phyloP scores from a whole-genome alignment of 2,329 filamentous ascomycete species.

The Colletotrichum australisinense region DNA sequence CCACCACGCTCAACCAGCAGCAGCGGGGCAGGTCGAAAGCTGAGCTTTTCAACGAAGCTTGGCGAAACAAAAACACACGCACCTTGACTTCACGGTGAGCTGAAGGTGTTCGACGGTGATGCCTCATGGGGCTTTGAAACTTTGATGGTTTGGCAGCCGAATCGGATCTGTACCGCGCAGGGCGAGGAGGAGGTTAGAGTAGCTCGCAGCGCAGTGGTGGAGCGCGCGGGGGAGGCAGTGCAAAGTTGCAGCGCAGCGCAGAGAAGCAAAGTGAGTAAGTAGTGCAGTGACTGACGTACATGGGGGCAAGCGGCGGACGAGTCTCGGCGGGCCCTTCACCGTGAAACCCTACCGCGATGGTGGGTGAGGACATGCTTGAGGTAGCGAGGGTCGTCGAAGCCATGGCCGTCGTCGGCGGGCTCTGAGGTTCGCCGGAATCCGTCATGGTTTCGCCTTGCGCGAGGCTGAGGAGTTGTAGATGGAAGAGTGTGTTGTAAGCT shows the following conservation, averaged over 20 bases:
- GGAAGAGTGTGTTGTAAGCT: neutral
- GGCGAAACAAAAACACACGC: conserved; percentile 6
- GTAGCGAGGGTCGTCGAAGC: conserved; percentile 19
- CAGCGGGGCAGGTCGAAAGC: neutral
- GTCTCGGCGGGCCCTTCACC: conserved; percentile 26
- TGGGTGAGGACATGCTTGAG: conserved; percentile 29
- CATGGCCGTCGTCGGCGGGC: conserved; percentile 32
- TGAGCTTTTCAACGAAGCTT: neutral
- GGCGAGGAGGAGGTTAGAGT: conserved; percentile 27
- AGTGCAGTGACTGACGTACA: conserved; percentile 51
- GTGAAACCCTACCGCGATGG: conserved; percentile 34
- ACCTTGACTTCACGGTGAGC: conserved; percentile 70
- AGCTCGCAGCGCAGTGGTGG: conserved; percentile 16
- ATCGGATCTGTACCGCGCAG: conserved; percentile 27
- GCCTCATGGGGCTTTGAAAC: conserved; percentile 66
- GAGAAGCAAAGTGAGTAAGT: neutral
- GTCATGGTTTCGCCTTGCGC: conserved; percentile 13
- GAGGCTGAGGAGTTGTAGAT: conserved; percentile 4
- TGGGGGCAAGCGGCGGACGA: conserved; percentile 50
- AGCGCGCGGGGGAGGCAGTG: conserved; percentile 36
- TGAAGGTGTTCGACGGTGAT: conserved; percentile 68
- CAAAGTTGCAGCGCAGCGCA: conserved; percentile 23
- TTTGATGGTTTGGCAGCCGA: conserved; percentile 40
- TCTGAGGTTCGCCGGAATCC: conserved; percentile 11
- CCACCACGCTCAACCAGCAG: conserved; percentile 36